Conservation (phyloP, 495 filamentous ascomycete genomes). For the Evernia prunastri region DNA sequence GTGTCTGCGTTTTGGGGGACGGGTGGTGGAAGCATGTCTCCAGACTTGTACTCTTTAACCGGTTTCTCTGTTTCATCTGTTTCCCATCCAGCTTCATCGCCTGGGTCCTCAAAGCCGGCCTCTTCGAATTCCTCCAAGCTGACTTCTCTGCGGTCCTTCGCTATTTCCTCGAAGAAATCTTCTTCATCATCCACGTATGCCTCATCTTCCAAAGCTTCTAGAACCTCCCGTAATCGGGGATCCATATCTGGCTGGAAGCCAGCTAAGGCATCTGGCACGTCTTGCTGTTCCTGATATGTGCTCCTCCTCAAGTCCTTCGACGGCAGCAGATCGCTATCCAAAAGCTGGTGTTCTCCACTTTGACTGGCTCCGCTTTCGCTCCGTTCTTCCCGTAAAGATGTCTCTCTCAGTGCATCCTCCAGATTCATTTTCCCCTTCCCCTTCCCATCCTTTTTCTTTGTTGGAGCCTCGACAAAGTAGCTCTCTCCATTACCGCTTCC, state of each 20-base stretch:
- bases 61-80: slow-evolving; percentile 87
- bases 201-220: slow-evolving; percentile 94
- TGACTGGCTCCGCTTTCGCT: slow-evolving; percentile 39
- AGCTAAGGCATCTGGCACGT: slow-evolving; percentile 80
- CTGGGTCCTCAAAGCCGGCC: slow-evolving; percentile 45
- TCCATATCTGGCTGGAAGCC: slow-evolving; percentile 99
- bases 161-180: slow-evolving; percentile 72
- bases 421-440: slow-evolving; percentile 68
- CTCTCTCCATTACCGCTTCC: slow-evolving; percentile 53
- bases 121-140: slow-evolving; percentile 62
- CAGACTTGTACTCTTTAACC: slow-evolving; percentile 29
- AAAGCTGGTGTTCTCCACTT: slow-evolving; percentile 31
- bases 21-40: neutral
- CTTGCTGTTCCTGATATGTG: slow-evolving; percentile 89
- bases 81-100: slow-evolving; percentile 79
- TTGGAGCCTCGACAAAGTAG: slow-evolving; percentile 69
- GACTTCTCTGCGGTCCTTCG: slow-evolving; percentile 66
- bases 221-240: slow-evolving; percentile 79
- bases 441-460: slow-evolving; percentile 50
- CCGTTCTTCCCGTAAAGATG: slow-evolving; percentile 51
- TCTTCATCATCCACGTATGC: slow-evolving; percentile 87
- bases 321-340: slow-evolving; percentile 64
- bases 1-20: slow-evolving; percentile 24
- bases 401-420: slow-evolving; percentile 70
- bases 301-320: slow-evolving; percentile 62